A percentile compares a stretch with the other conserved stretches of the same genome.
phyloP scores from a whole-genome alignment of 106 monocot species.

The Xerophyta viscosa region DNA sequence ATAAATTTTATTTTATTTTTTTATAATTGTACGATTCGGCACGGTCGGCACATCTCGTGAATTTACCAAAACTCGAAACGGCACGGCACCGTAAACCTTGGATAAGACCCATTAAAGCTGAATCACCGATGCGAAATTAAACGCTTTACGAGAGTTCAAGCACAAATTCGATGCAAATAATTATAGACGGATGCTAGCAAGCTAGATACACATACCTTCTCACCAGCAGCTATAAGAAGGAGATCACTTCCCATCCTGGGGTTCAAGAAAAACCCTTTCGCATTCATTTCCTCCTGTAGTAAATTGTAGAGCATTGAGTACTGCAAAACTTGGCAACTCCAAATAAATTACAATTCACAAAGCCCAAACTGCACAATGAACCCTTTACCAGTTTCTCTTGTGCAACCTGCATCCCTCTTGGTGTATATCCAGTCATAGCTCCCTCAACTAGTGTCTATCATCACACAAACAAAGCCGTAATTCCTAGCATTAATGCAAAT shows the following conservation, averaged over 20 bases:
- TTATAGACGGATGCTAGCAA: neutral
- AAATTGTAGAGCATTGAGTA: conserved; percentile 5
- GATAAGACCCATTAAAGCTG: too few species aligned
- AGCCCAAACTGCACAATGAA: neutral
- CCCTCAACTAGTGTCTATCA: conserved; percentile 72
- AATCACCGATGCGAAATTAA: too few species aligned
- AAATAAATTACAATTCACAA: neutral
- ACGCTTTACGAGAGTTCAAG: too few species aligned
- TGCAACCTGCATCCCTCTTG: conserved; percentile 88
- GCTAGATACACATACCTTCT: conserved; percentile 43
- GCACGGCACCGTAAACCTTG: too few species aligned
- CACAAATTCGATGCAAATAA: too few species aligned
- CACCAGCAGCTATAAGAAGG: conserved; percentile 78
- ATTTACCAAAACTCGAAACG: too few species aligned
- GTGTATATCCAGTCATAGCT: conserved; percentile 78
- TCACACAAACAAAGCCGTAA: neutral
- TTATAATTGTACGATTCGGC: too few species aligned
- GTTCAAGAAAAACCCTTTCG: conserved; percentile 27
- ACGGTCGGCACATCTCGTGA: too few species aligned
- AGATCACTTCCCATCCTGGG: conserved; percentile 43
- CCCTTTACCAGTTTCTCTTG: conserved; percentile 54
- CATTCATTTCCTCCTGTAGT: conserved; percentile 72
- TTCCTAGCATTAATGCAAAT: too few species aligned
- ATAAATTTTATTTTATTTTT: too few species aligned
- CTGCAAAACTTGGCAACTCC: neutral